Evolutionary conservation across 805 yeast genomes (phyloP).

Genomic region (Saturnispora dispora): DNA sequence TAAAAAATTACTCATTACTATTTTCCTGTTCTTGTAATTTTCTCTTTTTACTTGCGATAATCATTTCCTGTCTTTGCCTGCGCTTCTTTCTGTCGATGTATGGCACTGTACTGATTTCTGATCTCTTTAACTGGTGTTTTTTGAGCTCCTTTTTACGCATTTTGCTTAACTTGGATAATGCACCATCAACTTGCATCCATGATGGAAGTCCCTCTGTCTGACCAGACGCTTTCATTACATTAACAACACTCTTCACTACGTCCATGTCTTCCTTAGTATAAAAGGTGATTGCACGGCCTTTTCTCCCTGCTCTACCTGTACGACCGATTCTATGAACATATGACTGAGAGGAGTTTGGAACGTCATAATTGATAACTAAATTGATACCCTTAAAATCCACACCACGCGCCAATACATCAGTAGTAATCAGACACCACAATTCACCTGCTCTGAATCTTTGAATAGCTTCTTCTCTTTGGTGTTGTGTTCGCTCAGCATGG

Average conservation of each 20-base stretch:
- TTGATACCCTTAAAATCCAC: constrained; percentile 95
- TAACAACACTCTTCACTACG: constrained; percentile 73
- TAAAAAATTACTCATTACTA: neutral
- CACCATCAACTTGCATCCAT: constrained; percentile 62
- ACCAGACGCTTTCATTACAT: constrained; percentile 94
- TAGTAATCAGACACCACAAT: constrained; percentile 91
- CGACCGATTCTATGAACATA: constrained; percentile 98
- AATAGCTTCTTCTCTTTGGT: constrained; percentile 78
- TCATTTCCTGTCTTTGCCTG: constrained; percentile 58
- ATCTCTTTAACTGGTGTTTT: constrained; percentile 50
- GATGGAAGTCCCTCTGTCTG: constrained; percentile 49
- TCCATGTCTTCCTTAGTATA: constrained; percentile 83
- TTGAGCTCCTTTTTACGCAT: constrained; percentile 55
- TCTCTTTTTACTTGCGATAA: constrained; percentile 62
- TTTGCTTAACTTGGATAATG: constrained; percentile 54
- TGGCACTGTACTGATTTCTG: constrained; percentile 80
- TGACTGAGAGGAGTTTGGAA: constrained; percentile 87
- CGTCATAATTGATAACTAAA: constrained; percentile 90
- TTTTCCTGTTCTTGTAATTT: constrained; percentile 22
- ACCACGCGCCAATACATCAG: constrained; percentile 95
- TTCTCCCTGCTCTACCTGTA: constrained; percentile 91
- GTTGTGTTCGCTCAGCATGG: constrained; percentile 87
- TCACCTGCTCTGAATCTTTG: constrained; percentile 83
- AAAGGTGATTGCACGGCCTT: constrained; percentile 83
- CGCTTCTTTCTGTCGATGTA: constrained; percentile 54